Base-by-base conservation (phyloP, 2,329 filamentous ascomycete species). In the Gnomoniopsis smithogilvyi region DNA sequence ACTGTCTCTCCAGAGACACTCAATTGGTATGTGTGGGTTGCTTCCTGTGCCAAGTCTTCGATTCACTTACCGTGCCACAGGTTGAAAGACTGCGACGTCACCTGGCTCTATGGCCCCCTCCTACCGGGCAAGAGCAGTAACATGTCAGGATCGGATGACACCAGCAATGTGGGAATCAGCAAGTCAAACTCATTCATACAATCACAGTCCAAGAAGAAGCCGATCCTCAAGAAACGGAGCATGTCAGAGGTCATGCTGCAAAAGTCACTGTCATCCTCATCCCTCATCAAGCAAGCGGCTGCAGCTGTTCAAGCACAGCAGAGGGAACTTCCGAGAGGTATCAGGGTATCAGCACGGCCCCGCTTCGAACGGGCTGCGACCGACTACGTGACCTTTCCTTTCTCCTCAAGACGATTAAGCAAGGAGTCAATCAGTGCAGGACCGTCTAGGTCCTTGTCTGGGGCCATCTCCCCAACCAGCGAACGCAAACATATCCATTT, bases 41-140 rank as follows among this genome's bases (percentile, higher is more conserved):
- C 52, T 1, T 3, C 7, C 17, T 7, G 33, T 26, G 1, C 3
- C 17, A 17, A 1, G 6, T 14, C 15, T 6, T 6, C 68, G 47
- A n/a, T 34, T n/a, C 45, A 50, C 36, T 60, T 19, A 62, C 54
- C 15, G 12, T 54, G 17, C 22, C 38, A 50, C 67, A 96, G 92
- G 93, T 80, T 97, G 61, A 99, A 98, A 72, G 95, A 98, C 68
- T 95, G 90, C 72, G 94, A 99, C 73, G 92, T 97, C 34, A 97
- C 94, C 49, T 99, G 94, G 95, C 80, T 99, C 1, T 99, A 98
- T 69, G 95, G 95, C 0, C 95, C 95, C 14, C 75, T 97, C 51
- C 94, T 96, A 71, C 89, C 88, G 1, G 88, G 88, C 22, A 62
- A 62, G 50, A 62, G 46, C 49, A 60, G 49, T 17, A 56, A 53